These are phyloP conservation scores for Chlorella sp. DNA, from an alignment of 139 green algal genomes.

Conservation along the genomic window DNA sequence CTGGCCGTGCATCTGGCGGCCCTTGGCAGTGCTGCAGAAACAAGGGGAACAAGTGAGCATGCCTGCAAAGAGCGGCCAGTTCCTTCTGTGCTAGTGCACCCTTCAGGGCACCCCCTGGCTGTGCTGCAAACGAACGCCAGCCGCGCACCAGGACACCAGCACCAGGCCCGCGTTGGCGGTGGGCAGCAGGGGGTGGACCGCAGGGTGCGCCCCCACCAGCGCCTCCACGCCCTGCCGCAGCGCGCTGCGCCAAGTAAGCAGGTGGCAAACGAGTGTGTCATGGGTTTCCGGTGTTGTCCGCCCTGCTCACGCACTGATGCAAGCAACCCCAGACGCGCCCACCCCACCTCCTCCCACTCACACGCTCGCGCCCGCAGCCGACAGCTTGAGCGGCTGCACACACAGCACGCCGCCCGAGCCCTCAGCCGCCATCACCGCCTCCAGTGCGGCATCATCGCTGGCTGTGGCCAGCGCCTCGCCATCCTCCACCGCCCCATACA, in stretches of 20 bases:
- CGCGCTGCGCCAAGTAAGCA: neutral
- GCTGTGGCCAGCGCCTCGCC: neutral
- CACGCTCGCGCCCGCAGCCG: neutral
- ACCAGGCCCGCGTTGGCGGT: slow-evolving; percentile 3
- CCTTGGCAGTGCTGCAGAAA: slow-evolving; percentile 17
- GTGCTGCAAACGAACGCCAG: too few species aligned
- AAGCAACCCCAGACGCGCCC: neutral
- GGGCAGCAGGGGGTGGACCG: slow-evolving; percentile 14
- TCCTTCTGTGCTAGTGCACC: too few species aligned
- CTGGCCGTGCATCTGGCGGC: neutral
- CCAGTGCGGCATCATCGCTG: neutral
- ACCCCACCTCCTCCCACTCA: too few species aligned
- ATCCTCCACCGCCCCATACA: neutral
- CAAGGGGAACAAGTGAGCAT: too few species aligned
- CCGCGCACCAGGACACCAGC: neutral
- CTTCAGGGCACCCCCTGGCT: too few species aligned
- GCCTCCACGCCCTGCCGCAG: neutral
- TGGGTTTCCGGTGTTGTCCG: neutral
- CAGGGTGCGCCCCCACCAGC: neutral
- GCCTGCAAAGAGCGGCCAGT: too few species aligned
- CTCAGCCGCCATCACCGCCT: neutral
- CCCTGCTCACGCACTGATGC: neutral
- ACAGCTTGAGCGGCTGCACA: slow-evolving; percentile 1
- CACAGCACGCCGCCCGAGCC: slow-evolving; percentile 4
- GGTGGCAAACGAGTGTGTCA: neutral